A percentile compares a stretch with the other conserved stretches of the same genome.
Conservation (phyloP, 352 stramenopile genomes). For the Phytophthora vignae region DNA sequence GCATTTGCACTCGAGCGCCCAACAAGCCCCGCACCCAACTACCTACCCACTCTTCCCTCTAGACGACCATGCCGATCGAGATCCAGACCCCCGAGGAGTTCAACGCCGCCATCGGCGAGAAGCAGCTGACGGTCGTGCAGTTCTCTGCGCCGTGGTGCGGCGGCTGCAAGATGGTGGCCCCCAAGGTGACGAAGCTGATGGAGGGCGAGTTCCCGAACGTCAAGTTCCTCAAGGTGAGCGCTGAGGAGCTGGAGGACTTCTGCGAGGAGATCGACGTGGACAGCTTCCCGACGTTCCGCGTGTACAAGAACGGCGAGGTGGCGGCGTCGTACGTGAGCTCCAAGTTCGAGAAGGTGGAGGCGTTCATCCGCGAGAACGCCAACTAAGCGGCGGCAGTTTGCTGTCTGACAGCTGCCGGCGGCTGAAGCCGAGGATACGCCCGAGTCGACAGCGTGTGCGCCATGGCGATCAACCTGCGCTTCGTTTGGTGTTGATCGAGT, state of each 20-base stretch:
- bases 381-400: slow-evolving; percentile 18
- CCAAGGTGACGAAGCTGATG: slow-evolving; percentile 67
- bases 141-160: slow-evolving; percentile 85
- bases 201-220: slow-evolving; percentile 56
- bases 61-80: slow-evolving; percentile 39
- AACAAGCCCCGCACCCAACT: background rate
- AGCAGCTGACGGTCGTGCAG: slow-evolving; percentile 63
- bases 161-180: slow-evolving; percentile 77
- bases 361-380: slow-evolving; percentile 69
- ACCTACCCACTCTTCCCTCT: background rate
- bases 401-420: background rate
- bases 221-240: slow-evolving; percentile 77
- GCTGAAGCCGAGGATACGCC: background rate
- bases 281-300: slow-evolving; percentile 80
- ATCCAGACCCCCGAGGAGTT: slow-evolving; percentile 64
- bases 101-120: slow-evolving; percentile 49
- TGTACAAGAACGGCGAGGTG: slow-evolving; percentile 79
- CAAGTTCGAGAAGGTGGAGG: slow-evolving; percentile 84
- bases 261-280: slow-evolving; percentile 82
- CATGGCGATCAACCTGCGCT: background rate
- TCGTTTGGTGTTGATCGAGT: background rate
- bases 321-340: slow-evolving; percentile 78
- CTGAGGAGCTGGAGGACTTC: slow-evolving; percentile 79
- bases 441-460: background rate
- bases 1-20: slow-evolving; percentile 20